Evolutionary conservation across 2,329 filamentous ascomycete genomes (phyloP).

Genomic region (Thyridium curvatum): DNA sequence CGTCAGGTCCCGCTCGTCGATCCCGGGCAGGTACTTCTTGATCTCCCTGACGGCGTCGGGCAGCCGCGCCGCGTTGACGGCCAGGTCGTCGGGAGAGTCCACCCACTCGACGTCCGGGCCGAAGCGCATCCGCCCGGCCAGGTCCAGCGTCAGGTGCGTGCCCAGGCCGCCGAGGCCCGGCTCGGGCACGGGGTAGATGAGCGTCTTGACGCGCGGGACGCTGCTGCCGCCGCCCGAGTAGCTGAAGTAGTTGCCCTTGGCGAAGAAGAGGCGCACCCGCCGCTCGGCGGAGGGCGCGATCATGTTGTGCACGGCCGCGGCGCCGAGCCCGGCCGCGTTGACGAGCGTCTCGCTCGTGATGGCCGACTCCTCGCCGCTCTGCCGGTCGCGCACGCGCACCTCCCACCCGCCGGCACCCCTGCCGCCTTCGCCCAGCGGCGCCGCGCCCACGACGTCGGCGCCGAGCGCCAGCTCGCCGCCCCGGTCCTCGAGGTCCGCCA

Average conservation of each 20-base stretch:
- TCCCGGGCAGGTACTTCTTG: slow-evolving; percentile 65
- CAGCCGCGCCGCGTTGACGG: slow-evolving; percentile 58
- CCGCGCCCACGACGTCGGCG: slow-evolving; percentile 57
- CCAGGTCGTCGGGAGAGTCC: slow-evolving; percentile 61
- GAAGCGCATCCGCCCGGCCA: slow-evolving; percentile 79
- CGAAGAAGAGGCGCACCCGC: slow-evolving; percentile 64
- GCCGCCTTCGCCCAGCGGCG: slow-evolving; percentile 31
- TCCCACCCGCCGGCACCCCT: slow-evolving; percentile 61
- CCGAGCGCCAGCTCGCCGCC: slow-evolving; percentile 71
- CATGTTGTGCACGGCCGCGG: slow-evolving; percentile 75
- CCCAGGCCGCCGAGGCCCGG: slow-evolving; percentile 80
- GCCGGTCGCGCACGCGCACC: slow-evolving; percentile 46
- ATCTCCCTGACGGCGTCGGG: slow-evolving; percentile 68
- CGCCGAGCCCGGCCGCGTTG: slow-evolving; percentile 79
- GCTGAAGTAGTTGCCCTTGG: slow-evolving; percentile 93
- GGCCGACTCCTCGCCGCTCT: slow-evolving; percentile 37
- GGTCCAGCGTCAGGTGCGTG: slow-evolving; percentile 88
- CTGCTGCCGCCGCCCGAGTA: slow-evolving; percentile 51
- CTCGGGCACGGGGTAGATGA: slow-evolving; percentile 83
- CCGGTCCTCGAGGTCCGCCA: slow-evolving; percentile 67
- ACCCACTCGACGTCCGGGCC: slow-evolving; percentile 97
- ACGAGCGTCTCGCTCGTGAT: slow-evolving; percentile 73
- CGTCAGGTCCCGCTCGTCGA: slow-evolving; percentile 59
- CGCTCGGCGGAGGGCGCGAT: slow-evolving; percentile 53
- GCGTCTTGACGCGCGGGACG: slow-evolving; percentile 56